phyloP scores from a whole-genome alignment of 768 basidiomycete genomes.

The Rhodosporidiobolus odoratus region DNA sequence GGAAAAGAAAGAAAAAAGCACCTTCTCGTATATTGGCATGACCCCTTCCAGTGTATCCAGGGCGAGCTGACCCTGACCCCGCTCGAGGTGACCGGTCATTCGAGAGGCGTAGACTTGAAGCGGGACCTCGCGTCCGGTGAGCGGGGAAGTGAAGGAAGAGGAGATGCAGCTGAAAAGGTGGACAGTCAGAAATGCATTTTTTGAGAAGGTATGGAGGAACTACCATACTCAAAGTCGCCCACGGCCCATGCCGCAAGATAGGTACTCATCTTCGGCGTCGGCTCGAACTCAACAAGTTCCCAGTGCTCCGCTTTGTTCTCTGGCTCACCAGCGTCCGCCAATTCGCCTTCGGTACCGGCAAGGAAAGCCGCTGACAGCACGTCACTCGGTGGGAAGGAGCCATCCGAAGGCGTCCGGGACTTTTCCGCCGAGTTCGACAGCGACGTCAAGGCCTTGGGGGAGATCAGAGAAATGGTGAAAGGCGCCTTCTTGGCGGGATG shows the following conservation, averaged over 20 bases:
- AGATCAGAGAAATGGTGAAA: conserved; percentile 52
- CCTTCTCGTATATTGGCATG: conserved; percentile 20
- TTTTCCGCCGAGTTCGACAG: conserved; percentile 73
- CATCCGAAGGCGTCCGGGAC: not conserved
- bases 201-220: too few relatives aligned
- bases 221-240: conserved; percentile 57
- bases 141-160: conserved; percentile 67
- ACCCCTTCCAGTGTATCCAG: conserved; percentile 60
- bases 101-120: conserved; percentile 70
- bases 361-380: conserved; percentile 38
- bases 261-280: conserved; percentile 56
- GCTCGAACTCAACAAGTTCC: conserved; percentile 77
- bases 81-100: conserved; percentile 1
- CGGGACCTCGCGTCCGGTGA: conserved; percentile 72
- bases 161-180: conserved; percentile 52
- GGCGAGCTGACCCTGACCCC: conserved; percentile 60
- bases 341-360: conserved; percentile 37
- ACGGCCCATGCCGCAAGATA: conserved; percentile 42
- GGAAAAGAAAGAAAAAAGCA: not conserved
- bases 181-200: not conserved
- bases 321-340: not conserved
- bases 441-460: conserved; percentile 64
- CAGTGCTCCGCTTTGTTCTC: conserved; percentile 49
- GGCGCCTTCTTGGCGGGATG: conserved; percentile 85
- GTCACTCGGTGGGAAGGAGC: conserved; percentile 18